Percentiles rank a stretch among this genome's conserved stretches.
Evolutionary conservation across 2,329 filamentous ascomycete genomes (phyloP).

Genomic region (Scorias spongiosa): DNA sequence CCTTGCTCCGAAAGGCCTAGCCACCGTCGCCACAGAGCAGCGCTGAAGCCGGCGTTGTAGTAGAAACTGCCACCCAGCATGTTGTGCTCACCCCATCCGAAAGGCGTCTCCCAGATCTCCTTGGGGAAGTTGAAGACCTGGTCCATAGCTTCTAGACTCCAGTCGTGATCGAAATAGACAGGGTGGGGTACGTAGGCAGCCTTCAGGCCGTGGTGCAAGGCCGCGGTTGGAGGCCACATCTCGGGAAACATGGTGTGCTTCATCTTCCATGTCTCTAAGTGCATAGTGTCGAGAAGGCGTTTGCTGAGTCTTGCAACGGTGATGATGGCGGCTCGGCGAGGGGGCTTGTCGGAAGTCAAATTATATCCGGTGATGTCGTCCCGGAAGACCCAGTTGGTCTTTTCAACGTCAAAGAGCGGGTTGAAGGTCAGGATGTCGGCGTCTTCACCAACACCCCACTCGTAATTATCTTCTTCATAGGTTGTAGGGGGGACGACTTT

Average conservation of each 20-base stretch:
- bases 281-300: slow-evolving; percentile 59
- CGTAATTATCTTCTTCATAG: slow-evolving; percentile 48
- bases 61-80: slow-evolving; percentile 35
- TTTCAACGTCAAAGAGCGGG: slow-evolving; percentile 62
- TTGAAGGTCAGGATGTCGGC: slow-evolving; percentile 60
- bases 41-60: slow-evolving; percentile 34
- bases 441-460: slow-evolving; percentile 63
- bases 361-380: slow-evolving; percentile 55
- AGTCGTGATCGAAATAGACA: slow-evolving; percentile 63
- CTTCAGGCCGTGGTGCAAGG: slow-evolving; percentile 64
- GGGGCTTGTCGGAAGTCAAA: slow-evolving; percentile 39
- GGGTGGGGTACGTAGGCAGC: slow-evolving; percentile 65
- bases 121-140: slow-evolving; percentile 34
- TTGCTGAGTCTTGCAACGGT: slow-evolving; percentile 62
- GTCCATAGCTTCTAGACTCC: slow-evolving; percentile 36
- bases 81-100: slow-evolving; percentile 38
- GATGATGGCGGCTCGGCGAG: slow-evolving; percentile 61
- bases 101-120: slow-evolving; percentile 30
- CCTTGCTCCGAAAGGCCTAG: slow-evolving; percentile 31
- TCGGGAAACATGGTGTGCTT: slow-evolving; percentile 62
- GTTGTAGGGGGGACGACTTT: slow-evolving; percentile 48
- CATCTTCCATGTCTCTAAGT: slow-evolving; percentile 56
- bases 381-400: slow-evolving; percentile 58
- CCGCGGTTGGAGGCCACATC: slow-evolving; percentile 61
- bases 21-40: slow-evolving; percentile 35